Percentiles rank a stretch among this genome's conserved stretches.
Conservation (phyloP, 2,329 filamentous ascomycete genomes). For the Aspergillus ochraceus region DNA sequence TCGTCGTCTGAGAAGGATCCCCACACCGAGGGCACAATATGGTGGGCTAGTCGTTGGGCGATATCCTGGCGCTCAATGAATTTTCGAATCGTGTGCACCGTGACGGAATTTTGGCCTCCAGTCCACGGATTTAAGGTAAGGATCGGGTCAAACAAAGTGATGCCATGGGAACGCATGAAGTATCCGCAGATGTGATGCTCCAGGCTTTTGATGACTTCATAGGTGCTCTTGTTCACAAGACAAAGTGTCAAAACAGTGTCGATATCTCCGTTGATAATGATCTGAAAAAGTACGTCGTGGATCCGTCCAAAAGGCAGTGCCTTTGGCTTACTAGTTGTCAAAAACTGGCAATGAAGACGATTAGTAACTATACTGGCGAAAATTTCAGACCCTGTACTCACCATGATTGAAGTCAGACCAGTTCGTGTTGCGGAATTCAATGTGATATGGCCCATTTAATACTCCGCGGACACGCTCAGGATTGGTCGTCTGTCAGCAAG, state of each 20-base stretch:
- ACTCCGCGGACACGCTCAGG: not conserved
- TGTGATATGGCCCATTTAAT: conserved; percentile 13
- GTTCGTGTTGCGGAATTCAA: not conserved
- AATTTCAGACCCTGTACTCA: not conserved
- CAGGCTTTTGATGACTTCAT: conserved; percentile 25
- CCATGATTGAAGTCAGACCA: not conserved
- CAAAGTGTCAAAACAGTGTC: conserved; percentile 23
- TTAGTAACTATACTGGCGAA: not conserved
- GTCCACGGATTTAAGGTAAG: conserved; percentile 42
- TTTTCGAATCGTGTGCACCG: conserved; percentile 23
- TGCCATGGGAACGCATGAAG: conserved; percentile 48
- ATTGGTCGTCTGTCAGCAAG: conserved; percentile 9
- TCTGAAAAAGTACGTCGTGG: conserved; percentile 31
- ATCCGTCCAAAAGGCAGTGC: conserved; percentile 22
- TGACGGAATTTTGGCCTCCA: conserved; percentile 21
- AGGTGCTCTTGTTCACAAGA: conserved; percentile 27
- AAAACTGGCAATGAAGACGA: conserved; percentile 7
- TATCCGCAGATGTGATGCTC: conserved; percentile 29
- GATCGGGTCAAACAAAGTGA: conserved; percentile 58
- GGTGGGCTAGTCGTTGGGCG: conserved; percentile 20
- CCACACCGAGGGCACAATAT: conserved; percentile 30
- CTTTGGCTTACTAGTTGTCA: conserved; percentile 9
- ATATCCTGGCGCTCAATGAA: conserved; percentile 25
- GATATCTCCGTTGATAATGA: conserved; percentile 28
- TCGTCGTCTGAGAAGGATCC: conserved; percentile 26